phyloP scores from a whole-genome alignment of 768 basidiomycete genomes.

The Russula compacta region DNA sequence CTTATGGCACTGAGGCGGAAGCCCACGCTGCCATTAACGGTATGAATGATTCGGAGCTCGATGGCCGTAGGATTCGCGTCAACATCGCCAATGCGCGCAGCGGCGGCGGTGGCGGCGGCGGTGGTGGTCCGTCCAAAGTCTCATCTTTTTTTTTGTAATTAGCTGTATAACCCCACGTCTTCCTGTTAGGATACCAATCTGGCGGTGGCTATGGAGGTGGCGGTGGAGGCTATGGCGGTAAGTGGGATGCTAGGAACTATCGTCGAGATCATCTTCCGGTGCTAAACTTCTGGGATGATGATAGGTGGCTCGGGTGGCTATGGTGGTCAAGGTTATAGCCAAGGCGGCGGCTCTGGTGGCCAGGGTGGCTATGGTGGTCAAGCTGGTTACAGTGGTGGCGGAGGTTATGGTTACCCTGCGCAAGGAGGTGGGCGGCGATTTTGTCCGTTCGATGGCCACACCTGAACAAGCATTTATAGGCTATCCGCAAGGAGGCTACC shows the following conservation, averaged over 20 bases:
- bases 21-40: slow-evolving; percentile 67
- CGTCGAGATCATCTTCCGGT: not conserved
- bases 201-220: slow-evolving; percentile 28
- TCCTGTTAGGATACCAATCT: not conserved
- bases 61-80: slow-evolving; percentile 83
- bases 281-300: too few relatives aligned
- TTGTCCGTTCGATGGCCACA: not conserved
- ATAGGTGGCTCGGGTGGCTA: slow-evolving; percentile 24
- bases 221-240: slow-evolving; percentile 25
- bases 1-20: slow-evolving; percentile 50
- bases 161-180: not conserved
- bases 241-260: not conserved
- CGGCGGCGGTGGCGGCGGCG: slow-evolving; percentile 30
- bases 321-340: slow-evolving; percentile 20
- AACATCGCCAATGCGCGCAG: slow-evolving; percentile 73
- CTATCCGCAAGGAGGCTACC: not conserved
- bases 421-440: slow-evolving; percentile 2
- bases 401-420: slow-evolving; percentile 8
- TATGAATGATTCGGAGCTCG: slow-evolving; percentile 87
- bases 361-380: slow-evolving; percentile 22
- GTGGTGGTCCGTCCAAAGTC: slow-evolving; percentile 31
- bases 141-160: not conserved
- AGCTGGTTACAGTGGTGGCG: slow-evolving; percentile 16
- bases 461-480: not conserved
- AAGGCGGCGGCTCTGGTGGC: slow-evolving; percentile 26